Percentiles rank a stretch among this genome's conserved stretches.
Evolutionary conservation across 441 rosid genomes (phyloP).

Genomic region (Adansonia gregorii): DNA sequence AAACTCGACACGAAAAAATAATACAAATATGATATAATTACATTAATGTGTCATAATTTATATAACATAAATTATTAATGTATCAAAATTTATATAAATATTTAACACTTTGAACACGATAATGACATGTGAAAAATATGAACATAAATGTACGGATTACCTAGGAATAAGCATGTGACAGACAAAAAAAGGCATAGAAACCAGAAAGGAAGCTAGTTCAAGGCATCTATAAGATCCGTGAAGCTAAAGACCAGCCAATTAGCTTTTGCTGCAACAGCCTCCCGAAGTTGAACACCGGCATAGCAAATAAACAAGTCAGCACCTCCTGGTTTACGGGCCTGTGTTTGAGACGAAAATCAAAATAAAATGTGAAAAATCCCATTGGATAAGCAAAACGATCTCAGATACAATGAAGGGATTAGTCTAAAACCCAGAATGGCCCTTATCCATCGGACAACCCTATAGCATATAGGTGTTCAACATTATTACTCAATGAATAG

Average conservation of each 20-base stretch:
- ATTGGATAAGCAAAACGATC: not conserved
- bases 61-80: too few species aligned
- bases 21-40: too few species aligned
- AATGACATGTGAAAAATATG: too few species aligned
- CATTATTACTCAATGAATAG: not conserved
- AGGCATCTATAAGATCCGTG: constrained; percentile 54
- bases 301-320: constrained; percentile 88
- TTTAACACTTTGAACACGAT: too few species aligned
- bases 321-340: constrained; percentile 92
- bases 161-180: not conserved
- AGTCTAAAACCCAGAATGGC: not conserved
- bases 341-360: constrained; percentile 2
- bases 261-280: constrained; percentile 79
- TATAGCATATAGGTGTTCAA: not conserved
- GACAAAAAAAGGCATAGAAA: not conserved
- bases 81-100: too few species aligned
- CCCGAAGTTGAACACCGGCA: constrained; percentile 83
- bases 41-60: too few species aligned
- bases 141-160: too few species aligned
- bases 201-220: constrained; percentile 33
- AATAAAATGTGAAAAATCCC: not conserved
- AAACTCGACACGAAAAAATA: too few species aligned
- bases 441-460: not conserved
- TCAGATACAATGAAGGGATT: not conserved
- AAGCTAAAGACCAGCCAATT: constrained; percentile 87